These are phyloP conservation scores for Penicillium sp. DNA, from an alignment of 2,329 filamentous ascomycete species.

Conservation along the genomic window DNA sequence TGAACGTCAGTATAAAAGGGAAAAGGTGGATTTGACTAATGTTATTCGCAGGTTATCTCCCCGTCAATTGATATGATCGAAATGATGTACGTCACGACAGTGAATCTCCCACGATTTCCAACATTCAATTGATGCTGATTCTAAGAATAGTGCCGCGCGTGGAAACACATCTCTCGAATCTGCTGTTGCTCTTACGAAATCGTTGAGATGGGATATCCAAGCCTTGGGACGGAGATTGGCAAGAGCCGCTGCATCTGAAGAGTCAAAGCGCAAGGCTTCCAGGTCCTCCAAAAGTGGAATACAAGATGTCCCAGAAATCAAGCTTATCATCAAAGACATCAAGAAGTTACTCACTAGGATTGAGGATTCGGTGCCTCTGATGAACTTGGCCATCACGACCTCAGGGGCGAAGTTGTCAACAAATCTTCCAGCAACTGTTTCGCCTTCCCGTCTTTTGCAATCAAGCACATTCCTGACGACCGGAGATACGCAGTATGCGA, in stretches of 20 bases:
- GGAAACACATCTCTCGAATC: constrained; percentile 84
- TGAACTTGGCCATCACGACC: constrained; percentile 92
- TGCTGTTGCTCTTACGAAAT: constrained; percentile 79
- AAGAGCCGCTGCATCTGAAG: constrained; percentile 67
- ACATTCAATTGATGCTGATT: background rate
- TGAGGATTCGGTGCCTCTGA: constrained; percentile 86
- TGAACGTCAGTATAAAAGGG: background rate
- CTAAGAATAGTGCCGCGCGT: constrained; percentile 60
- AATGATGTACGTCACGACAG: constrained; percentile 65
- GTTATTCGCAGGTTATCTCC: constrained; percentile 69
- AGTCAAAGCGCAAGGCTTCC: constrained; percentile 37
- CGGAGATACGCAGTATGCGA: constrained; percentile 80
- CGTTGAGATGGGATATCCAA: constrained; percentile 81
- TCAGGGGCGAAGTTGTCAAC: constrained; percentile 87
- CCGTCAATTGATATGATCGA: constrained; percentile 92
- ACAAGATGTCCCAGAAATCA: constrained; percentile 67
- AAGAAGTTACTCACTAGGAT: constrained; percentile 75
- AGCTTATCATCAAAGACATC: constrained; percentile 73
- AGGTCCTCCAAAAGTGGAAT: constrained; percentile 52
- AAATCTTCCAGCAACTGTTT: constrained; percentile 78
- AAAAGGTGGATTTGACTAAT: constrained; percentile 5
- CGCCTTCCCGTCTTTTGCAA: constrained; percentile 86
- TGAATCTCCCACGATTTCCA: background rate
- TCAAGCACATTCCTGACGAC: constrained; percentile 89
- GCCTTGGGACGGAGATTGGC: constrained; percentile 75